phyloP scores from a whole-genome alignment of 1,139 yeast species.

The Magnusiomyces starmeri region DNA sequence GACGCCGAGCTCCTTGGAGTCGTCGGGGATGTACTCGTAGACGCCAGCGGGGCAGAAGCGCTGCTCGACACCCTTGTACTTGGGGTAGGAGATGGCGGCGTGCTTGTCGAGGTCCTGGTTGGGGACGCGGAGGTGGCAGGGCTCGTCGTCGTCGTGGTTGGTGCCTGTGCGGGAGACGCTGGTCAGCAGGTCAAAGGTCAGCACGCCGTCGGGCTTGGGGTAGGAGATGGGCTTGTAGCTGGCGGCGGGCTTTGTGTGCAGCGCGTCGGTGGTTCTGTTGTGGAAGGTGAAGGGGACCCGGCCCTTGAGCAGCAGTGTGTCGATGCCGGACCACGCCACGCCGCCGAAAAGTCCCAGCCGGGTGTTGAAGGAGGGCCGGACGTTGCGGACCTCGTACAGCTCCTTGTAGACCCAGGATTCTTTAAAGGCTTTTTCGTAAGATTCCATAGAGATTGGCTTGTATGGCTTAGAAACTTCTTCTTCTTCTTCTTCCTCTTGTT shows the following conservation, averaged over 20 bases:
- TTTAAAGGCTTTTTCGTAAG: slow-evolving; percentile 58
- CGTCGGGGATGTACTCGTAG: slow-evolving; percentile 80
- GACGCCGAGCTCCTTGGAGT: slow-evolving; percentile 50
- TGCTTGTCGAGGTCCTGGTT: slow-evolving; percentile 64
- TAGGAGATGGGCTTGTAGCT: slow-evolving; percentile 66
- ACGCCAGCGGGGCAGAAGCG: slow-evolving; percentile 98
- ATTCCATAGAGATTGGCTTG: slow-evolving; percentile 38
- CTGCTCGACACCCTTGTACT: slow-evolving; percentile 77
- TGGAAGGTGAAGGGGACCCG: slow-evolving; percentile 80
- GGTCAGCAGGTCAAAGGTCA: slow-evolving; percentile 85
- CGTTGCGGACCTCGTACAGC: slow-evolving; percentile 72
- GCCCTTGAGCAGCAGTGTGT: slow-evolving; percentile 71
- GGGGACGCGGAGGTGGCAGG: slow-evolving; percentile 73
- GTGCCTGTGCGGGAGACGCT: slow-evolving; percentile 95
- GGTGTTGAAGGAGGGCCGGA: slow-evolving; percentile 80
- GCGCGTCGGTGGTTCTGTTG: slow-evolving; percentile 66
- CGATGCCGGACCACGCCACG: slow-evolving; percentile 74
- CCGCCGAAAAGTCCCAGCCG: slow-evolving; percentile 74
- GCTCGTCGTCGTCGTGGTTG: slow-evolving; percentile 89
- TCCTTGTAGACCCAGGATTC: slow-evolving; percentile 84
- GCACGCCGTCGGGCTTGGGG: slow-evolving; percentile 87
- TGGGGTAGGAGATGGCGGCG: slow-evolving; percentile 60
- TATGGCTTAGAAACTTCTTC: slow-evolving; percentile 27
- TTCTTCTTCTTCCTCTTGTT: slow-evolving; percentile 31
- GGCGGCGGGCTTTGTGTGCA: slow-evolving; percentile 58